These are phyloP conservation scores for Talaromyces wortmannii DNA, from an alignment of 495 filamentous ascomycete species.

Conservation along the genomic window DNA sequence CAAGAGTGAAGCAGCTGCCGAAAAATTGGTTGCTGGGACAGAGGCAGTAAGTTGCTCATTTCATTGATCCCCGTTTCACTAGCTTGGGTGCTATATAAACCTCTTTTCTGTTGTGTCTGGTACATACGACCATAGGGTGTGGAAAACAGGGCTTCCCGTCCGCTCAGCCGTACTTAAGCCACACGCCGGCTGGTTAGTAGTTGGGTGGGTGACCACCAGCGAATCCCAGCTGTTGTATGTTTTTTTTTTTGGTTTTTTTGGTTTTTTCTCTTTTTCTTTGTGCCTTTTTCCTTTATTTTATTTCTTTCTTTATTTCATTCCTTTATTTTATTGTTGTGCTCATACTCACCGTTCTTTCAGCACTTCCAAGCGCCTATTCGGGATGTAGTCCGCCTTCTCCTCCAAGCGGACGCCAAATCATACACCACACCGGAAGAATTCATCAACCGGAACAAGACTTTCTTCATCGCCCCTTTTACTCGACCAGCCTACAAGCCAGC, in stretches of 20 bases:
- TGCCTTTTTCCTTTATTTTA: neutral
- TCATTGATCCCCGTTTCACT: neutral
- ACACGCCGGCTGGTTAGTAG: slow-evolving; percentile 15
- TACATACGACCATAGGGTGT: slow-evolving; percentile 10
- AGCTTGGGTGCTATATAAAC: neutral
- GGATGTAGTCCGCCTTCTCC: slow-evolving; percentile 36
- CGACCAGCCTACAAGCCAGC: slow-evolving; percentile 21
- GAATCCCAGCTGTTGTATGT: slow-evolving; percentile 27
- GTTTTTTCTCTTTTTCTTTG: slow-evolving; percentile 16
- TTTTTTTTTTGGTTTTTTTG: slow-evolving; percentile 8
- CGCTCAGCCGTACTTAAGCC: slow-evolving; percentile 17
- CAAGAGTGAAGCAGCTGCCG: slow-evolving; percentile 19
- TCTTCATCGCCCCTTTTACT: slow-evolving; percentile 48
- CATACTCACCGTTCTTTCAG: neutral
- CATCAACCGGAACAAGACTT: slow-evolving; percentile 49
- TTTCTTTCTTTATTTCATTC: neutral
- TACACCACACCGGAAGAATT: slow-evolving; percentile 55
- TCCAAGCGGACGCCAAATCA: slow-evolving; percentile 54
- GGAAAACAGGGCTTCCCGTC: slow-evolving; percentile 12
- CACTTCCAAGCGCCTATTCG: neutral
- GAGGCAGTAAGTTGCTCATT: neutral
- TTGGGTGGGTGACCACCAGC: slow-evolving; percentile 29
- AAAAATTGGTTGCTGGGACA: slow-evolving; percentile 5
- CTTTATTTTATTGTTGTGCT: neutral
- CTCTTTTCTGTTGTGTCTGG: neutral